Conservation (phyloP, 306 rosid species). For the Quillaja saponaria region DNA sequence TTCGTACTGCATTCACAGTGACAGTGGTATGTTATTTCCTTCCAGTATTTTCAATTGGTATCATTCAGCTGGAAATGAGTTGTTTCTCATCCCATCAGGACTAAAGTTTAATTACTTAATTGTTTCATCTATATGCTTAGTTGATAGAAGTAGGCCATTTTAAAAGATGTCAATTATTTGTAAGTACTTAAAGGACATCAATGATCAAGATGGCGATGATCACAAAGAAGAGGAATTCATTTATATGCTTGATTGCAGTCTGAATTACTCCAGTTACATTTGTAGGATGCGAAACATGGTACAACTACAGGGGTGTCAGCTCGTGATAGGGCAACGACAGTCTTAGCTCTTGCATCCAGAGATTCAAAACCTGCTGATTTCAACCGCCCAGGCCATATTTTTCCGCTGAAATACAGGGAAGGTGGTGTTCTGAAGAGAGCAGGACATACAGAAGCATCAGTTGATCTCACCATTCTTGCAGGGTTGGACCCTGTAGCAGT, state of each 20-base stretch:
- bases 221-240: constrained; percentile 12
- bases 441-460: constrained; percentile 97
- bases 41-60: constrained; percentile 16
- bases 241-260: constrained; percentile 2
- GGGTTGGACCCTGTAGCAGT: constrained; percentile 79
- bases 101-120: constrained; percentile 8
- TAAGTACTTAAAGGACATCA: neutral
- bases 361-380: constrained; percentile 84
- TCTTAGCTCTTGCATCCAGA: constrained; percentile 79
- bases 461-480: constrained; percentile 83
- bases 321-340: constrained; percentile 81
- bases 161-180: constrained; percentile 1
- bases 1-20: constrained; percentile 73
- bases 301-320: constrained; percentile 97
- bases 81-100: constrained; percentile 4
- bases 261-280: no score
- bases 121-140: constrained; percentile 19
- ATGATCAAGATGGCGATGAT: constrained; percentile 1
- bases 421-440: constrained; percentile 98
- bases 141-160: no score
- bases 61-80: constrained; percentile 17
- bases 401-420: constrained; percentile 86
- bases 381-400: constrained; percentile 96
- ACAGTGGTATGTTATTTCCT: constrained; percentile 67
- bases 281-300: constrained; percentile 80